A percentile compares a stretch with the other conserved stretches of the same genome.
Conservation (phyloP, 192 early-diverging fungal species). For the Anaeromyces robustus region DNA sequence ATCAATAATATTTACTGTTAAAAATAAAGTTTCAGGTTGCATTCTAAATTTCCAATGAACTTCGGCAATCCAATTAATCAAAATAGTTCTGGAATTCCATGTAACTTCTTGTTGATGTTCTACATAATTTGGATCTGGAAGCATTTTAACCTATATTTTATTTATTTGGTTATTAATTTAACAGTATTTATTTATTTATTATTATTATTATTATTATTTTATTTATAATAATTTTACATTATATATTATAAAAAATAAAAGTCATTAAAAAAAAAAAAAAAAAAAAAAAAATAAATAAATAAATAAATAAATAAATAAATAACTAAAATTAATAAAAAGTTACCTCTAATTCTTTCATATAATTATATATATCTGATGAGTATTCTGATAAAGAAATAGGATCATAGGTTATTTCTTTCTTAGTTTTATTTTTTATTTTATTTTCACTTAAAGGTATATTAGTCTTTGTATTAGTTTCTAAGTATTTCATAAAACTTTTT, state of each 20-base stretch:
- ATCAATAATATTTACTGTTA: conserved; percentile 38
- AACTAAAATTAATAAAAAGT: no score
- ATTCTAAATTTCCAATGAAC: conserved; percentile 38
- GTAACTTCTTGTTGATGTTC: conserved; percentile 19
- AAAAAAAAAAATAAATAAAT: no score
- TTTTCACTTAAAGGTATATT: neutral
- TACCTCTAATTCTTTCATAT: neutral
- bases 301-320: no score
- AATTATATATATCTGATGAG: neutral
- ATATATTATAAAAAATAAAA: no score
- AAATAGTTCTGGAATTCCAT: conserved; percentile 29
- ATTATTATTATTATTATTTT: no score
- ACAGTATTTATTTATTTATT: no score
- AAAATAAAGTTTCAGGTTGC: conserved; percentile 38
- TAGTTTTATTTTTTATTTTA: neutral
- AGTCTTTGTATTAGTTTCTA: neutral
- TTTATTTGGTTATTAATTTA: no score
- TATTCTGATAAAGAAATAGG: neutral
- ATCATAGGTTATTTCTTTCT: neutral
- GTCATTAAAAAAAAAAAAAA: no score
- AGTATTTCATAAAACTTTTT: neutral
- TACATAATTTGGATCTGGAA: conserved; percentile 34
- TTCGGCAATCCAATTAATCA: conserved; percentile 39
- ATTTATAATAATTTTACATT: no score
- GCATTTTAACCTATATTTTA: conserved; percentile 11